Evolutionary conservation across 169 alveolate genomes (phyloP), one percentile per base, ranked within the genome.

Genomic region (Cryptosporidium ryanae): DNA sequence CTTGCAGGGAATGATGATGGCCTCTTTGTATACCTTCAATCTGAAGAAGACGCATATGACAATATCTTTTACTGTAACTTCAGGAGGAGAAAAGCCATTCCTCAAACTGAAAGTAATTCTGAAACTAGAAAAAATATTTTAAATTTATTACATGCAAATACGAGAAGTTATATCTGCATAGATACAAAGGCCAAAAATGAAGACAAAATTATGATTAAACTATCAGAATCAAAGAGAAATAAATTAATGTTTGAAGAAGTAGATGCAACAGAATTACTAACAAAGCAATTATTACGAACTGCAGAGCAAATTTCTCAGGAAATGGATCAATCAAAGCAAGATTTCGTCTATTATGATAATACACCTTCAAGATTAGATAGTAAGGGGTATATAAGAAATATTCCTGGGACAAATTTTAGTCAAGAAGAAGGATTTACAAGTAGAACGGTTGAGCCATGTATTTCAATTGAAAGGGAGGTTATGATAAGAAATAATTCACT

Each of bases 41-140:
- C 76, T 17, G 71, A 76, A 55, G 87, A 76, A 23, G 87, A 76
- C 44, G 68, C 87, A 15, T 76, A 76, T 76, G 87, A 76, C 4
- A 76, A 55, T 46, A 61, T 76, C 15, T 76, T 76, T 34, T 76
- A 76, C 46, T 76, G 76, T 63, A 76, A 76, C 18, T 15, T 55
- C 52, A 65, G 31, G 38, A 34, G 59, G 59, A 43, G 44, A 59
- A 50, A 32, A 2, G 61, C 5, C 6, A n/a, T 18, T 61, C 48
- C 21, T 17, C 25, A 61, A 17, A 31, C 5, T 25, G 67, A 61
- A 5, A 52, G 2, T 12, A 21, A n/a, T 52, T 52, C 27, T 52
- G 27, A 21, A 52, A 52, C 21, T 5, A 21, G 21, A 12, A 52
- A 12, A 52, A 52, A 52, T 52, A 38, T 76, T 27, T 48, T 76